A percentile compares a stretch with the other conserved stretches of the same genome.
phyloP scores from a whole-genome alignment of 2,329 filamentous ascomycete species.

The Penicillium janthinellum region DNA sequence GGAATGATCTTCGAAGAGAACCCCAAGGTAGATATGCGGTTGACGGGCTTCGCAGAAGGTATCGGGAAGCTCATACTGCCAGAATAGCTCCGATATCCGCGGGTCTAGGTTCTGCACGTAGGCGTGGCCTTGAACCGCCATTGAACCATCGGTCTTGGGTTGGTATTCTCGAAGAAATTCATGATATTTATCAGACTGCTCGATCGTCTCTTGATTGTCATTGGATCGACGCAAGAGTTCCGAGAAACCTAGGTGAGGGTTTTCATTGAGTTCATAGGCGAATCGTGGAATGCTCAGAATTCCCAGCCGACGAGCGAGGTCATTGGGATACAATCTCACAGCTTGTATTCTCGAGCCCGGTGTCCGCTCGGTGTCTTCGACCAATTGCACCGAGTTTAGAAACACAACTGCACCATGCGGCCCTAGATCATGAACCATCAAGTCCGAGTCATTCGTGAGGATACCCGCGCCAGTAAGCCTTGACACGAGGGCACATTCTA shows the following conservation, averaged over 20 bases:
- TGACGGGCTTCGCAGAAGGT: slow-evolving; percentile 21
- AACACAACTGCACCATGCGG: slow-evolving; percentile 64
- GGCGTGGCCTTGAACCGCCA: background rate
- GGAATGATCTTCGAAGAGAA: slow-evolving; percentile 61
- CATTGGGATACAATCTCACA: slow-evolving; percentile 41
- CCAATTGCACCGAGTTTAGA: slow-evolving; percentile 63
- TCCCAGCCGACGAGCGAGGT: slow-evolving; percentile 38
- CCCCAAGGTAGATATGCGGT: slow-evolving; percentile 63
- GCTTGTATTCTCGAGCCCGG: slow-evolving; percentile 30
- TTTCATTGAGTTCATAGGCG: slow-evolving; percentile 43
- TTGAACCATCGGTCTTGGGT: background rate
- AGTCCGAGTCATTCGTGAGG: slow-evolving; percentile 84
- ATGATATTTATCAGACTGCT: slow-evolving; percentile 26
- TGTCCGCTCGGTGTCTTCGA: slow-evolving; percentile 15
- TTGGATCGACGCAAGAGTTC: slow-evolving; percentile 39
- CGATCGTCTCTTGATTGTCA: slow-evolving; percentile 15
- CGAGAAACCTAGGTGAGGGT: slow-evolving; percentile 31
- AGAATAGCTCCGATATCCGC: slow-evolving; percentile 54
- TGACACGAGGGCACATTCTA: slow-evolving; percentile 71
- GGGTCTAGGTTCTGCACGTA: slow-evolving; percentile 46
- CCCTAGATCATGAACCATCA: slow-evolving; percentile 74
- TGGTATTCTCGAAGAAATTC: slow-evolving; percentile 42
- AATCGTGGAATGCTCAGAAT: slow-evolving; percentile 38
- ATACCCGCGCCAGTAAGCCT: slow-evolving; percentile 59
- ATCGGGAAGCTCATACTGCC: slow-evolving; percentile 42